phyloP scores from a whole-genome alignment of 371 early-diverging fungal species.

The Mucor racemosus region DNA sequence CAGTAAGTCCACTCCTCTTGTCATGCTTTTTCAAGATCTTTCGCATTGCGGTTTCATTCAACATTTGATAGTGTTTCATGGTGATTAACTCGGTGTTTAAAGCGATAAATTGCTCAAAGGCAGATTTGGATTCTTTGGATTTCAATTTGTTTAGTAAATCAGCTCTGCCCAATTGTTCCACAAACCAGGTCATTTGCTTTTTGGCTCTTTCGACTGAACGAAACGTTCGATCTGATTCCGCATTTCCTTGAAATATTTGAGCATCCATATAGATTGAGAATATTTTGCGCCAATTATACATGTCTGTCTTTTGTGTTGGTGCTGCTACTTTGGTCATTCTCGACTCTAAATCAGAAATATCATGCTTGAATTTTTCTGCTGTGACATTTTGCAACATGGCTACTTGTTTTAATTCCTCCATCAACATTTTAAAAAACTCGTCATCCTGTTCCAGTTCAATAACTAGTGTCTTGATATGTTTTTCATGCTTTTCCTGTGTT shows the following conservation, averaged over 20 bases:
- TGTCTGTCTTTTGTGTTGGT: conserved; percentile 67
- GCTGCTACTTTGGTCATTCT: conserved; percentile 49
- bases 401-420: conserved; percentile 54
- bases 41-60: conserved; percentile 80
- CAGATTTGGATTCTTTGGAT: conserved; percentile 47
- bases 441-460: conserved; percentile 64
- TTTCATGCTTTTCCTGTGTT: not conserved
- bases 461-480: conserved; percentile 44
- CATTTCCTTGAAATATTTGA: conserved; percentile 65
- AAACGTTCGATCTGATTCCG: conserved; percentile 50
- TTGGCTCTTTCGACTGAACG: conserved; percentile 59
- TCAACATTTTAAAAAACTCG: conserved; percentile 62
- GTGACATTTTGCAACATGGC: conserved; percentile 44
- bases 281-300: conserved; percentile 76
- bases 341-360: conserved; percentile 50
- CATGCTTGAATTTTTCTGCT: conserved; percentile 45
- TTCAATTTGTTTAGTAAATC: conserved; percentile 45
- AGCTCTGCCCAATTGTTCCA: conserved; percentile 47
- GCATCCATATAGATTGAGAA: conserved; percentile 73
- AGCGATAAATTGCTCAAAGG: conserved; percentile 64
- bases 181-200: conserved; percentile 66
- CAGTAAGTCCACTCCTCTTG: conserved; percentile 72
- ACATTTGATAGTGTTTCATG: conserved; percentile 70
- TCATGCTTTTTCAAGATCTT: conserved; percentile 89
- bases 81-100: conserved; percentile 72